Conservation (phyloP, 495 filamentous ascomycete species). For the Xanthoparmelia taractica region DNA sequence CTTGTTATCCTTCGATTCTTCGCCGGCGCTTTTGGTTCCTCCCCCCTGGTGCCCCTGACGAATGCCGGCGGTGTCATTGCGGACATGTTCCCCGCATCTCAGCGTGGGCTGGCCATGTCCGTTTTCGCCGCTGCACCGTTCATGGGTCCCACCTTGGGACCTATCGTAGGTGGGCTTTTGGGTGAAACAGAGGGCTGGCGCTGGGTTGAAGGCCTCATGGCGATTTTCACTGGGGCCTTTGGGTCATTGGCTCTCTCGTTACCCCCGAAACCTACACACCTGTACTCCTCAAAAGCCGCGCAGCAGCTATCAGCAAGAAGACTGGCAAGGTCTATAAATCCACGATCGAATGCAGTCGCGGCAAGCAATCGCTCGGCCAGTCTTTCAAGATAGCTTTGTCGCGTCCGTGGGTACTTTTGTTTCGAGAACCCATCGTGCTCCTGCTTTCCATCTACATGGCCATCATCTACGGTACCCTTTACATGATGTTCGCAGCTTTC, state of each 20-base stretch:
- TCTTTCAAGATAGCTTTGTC: constrained; percentile 26
- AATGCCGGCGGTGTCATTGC: constrained; percentile 70
- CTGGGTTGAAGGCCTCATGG: constrained; percentile 57
- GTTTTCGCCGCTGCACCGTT: constrained; percentile 63
- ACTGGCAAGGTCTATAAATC: constrained; percentile 51
- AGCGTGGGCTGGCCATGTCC: constrained; percentile 57
- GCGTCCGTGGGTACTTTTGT: constrained; percentile 44
- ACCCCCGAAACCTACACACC: constrained; percentile 58
- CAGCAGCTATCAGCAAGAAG: constrained; percentile 43
- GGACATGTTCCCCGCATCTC: constrained; percentile 58
- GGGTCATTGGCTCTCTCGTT: constrained; percentile 46
- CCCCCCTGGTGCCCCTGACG: constrained; percentile 60
- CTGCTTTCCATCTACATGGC: constrained; percentile 65
- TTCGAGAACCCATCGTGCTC: constrained; percentile 53
- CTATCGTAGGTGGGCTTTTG: constrained; percentile 55
- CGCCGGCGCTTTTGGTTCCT: constrained; percentile 69
- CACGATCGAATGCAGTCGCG: constrained; percentile 41
- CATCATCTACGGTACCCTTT: constrained; percentile 67
- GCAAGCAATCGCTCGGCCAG: constrained; percentile 31
- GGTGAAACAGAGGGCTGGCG: constrained; percentile 53
- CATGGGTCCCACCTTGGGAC: constrained; percentile 58
- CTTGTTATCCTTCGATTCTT: constrained; percentile 72
- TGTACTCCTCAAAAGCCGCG: constrained; percentile 49
- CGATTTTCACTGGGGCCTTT: constrained; percentile 46
- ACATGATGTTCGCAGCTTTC: constrained; percentile 75